These are phyloP conservation scores for Sphaerobolus stellatus DNA, from an alignment of 1,284 basidiomycete genomes.

Conservation along the genomic window DNA sequence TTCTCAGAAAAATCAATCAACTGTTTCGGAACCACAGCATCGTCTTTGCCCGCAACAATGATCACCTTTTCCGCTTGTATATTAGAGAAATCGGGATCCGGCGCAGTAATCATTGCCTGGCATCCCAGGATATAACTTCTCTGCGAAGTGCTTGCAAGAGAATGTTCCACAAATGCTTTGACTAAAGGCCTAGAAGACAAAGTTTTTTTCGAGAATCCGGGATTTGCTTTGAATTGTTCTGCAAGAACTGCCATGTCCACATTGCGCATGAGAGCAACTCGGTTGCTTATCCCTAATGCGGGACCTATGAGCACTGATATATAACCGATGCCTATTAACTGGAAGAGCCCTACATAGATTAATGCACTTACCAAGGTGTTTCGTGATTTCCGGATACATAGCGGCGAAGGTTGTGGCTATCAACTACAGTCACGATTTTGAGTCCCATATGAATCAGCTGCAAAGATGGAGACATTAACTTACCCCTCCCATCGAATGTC, in stretches of 20 bases:
- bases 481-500: conserved; percentile 6
- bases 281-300: background rate
- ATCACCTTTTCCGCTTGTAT: conserved; percentile 11
- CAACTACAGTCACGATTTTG: background rate
- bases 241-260: conserved; percentile 15
- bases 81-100: conserved; percentile 8
- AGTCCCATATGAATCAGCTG: background rate
- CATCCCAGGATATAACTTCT: conserved; percentile 9
- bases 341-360: background rate
- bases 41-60: conserved; percentile 14
- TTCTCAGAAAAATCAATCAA: background rate
- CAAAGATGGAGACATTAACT: background rate
- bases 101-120: conserved; percentile 7
- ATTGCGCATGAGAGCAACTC: conserved; percentile 7
- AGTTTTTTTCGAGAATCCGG: conserved; percentile 5
- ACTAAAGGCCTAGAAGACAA: conserved; percentile 11
- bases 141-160: background rate
- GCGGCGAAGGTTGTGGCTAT: background rate
- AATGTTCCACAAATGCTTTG: conserved; percentile 7
- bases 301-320: conserved; percentile 8
- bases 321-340: background rate
- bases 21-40: conserved; percentile 11
- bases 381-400: background rate
- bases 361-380: background rate
- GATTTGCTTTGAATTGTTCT: conserved; percentile 6